Evolutionary conservation across 106 monocot species (phyloP).

Genomic region (Allium cepa): DNA sequence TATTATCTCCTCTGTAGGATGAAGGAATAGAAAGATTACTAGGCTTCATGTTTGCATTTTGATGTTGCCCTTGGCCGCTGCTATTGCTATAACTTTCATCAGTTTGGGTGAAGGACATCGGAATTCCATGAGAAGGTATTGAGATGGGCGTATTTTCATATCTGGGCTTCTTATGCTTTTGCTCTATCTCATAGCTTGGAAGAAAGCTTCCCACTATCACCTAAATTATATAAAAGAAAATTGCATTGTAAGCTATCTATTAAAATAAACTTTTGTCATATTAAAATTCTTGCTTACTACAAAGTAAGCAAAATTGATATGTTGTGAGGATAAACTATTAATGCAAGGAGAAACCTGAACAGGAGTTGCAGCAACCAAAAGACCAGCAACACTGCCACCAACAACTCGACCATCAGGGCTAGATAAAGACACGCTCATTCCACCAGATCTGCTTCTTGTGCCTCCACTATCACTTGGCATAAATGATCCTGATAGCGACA

Average conservation of each 20-base stretch:
- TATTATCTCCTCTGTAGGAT: conserved; percentile 38
- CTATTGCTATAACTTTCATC: conserved; percentile 25
- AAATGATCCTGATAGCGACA: conserved; percentile 70
- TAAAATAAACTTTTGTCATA: background rate
- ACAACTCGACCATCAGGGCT: conserved; percentile 73
- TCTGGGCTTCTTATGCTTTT: conserved; percentile 46
- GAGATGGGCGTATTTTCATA: conserved; percentile 21
- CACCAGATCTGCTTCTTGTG: conserved; percentile 51
- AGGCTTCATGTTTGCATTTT: conserved; percentile 16
- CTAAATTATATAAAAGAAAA: conserved; percentile 15
- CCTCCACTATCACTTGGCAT: conserved; percentile 62
- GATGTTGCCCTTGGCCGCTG: conserved; percentile 13
- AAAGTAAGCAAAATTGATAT: too few species aligned
- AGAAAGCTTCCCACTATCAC: conserved; percentile 81
- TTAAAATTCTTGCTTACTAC: too few species aligned
- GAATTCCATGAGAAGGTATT: conserved; percentile 15
- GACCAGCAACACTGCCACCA: conserved; percentile 64
- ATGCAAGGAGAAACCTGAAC: conserved; percentile 37
- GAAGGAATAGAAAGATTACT: conserved; percentile 18
- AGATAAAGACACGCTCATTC: conserved; percentile 61
- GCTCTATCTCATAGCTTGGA: conserved; percentile 62
- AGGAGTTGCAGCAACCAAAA: conserved; percentile 66
- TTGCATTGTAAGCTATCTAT: background rate
- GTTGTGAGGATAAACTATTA: background rate
- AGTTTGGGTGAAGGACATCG: conserved; percentile 22